These are phyloP conservation scores for Excoecaria agallocha DNA, from an alignment of 345 rosid species.

Conservation along the genomic window DNA sequence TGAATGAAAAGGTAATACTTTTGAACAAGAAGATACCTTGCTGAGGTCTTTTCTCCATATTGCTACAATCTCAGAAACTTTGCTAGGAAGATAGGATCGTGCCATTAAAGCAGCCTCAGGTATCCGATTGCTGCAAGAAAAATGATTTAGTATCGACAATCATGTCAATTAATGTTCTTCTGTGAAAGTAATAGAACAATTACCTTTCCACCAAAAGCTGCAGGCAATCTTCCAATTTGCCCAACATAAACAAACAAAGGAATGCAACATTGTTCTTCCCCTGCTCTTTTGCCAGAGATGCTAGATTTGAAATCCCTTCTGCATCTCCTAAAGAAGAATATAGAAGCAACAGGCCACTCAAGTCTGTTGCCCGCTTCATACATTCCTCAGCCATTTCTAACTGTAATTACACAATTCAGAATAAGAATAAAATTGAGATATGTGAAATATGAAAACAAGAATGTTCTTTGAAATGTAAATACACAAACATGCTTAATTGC, in stretches of 20 bases:
- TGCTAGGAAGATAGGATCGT: slow-evolving; percentile 96
- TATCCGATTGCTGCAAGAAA: slow-evolving; percentile 79
- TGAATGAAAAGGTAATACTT: not conserved
- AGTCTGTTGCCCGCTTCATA: slow-evolving; percentile 84
- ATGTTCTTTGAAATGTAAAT: not conserved
- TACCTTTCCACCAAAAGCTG: slow-evolving; percentile 93
- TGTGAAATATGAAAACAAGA: not conserved
- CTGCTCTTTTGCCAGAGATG: slow-evolving; percentile 82
- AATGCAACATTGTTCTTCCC: slow-evolving; percentile 98
- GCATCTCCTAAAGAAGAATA: slow-evolving; percentile 97
- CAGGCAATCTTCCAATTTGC: slow-evolving; percentile 93
- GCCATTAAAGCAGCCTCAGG: slow-evolving; percentile 99
- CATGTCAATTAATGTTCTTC: slow-evolving; percentile 3
- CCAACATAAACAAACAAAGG: slow-evolving; percentile 88
- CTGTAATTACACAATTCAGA: slow-evolving; percentile 47
- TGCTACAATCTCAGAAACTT: slow-evolving; percentile 93
- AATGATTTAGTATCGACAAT: slow-evolving; percentile 21
- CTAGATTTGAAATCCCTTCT: slow-evolving; percentile 81
- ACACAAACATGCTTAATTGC: not conserved
- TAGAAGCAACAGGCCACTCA: slow-evolving; percentile 92
- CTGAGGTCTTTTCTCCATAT: slow-evolving; percentile 96
- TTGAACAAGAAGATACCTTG: slow-evolving; percentile 50
- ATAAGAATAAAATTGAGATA: slow-evolving; percentile 4
- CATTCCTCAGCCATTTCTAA: slow-evolving; percentile 98
- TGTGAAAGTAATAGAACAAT: slow-evolving; percentile 18